Conservation (phyloP, 2,329 filamentous ascomycete species). For the Pyrenophora teres region DNA sequence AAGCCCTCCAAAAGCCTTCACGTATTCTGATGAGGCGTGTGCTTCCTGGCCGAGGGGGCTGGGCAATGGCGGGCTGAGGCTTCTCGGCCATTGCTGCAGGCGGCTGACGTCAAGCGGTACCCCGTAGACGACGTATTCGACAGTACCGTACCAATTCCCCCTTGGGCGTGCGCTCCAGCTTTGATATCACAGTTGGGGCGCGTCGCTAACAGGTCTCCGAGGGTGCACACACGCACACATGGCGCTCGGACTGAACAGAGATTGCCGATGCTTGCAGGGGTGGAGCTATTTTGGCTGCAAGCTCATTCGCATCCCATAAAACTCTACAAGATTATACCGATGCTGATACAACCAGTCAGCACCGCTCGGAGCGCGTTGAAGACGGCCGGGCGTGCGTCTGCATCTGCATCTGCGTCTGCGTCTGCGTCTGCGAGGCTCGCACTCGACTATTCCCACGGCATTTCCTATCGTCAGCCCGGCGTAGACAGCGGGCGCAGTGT, state of each 20-base stretch:
- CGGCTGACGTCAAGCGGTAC: no score
- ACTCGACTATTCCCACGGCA: not conserved
- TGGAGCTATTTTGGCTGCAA: constrained; percentile 7
- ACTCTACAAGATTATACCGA: constrained; percentile 29
- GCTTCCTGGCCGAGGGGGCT: no score
- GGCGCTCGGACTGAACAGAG: constrained; percentile 1
- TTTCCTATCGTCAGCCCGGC: not conserved
- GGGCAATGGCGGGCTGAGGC: no score
- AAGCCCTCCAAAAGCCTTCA: no score
- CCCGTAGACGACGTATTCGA: no score
- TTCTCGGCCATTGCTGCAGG: no score
- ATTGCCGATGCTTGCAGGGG: constrained; percentile 13
- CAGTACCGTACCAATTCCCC: no score
- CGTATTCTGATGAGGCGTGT: no score
- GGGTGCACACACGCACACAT: not conserved
- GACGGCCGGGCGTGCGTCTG: not conserved
- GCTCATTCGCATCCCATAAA: constrained; percentile 5
- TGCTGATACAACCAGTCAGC: constrained; percentile 16
- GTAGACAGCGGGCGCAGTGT: not conserved
- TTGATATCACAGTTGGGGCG: not conserved
- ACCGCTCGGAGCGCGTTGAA: constrained; percentile 7
- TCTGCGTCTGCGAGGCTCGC: no score
- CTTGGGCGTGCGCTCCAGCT: no score
- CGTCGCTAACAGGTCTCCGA: not conserved
- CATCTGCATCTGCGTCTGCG: no score